Base-by-base conservation (phyloP, 164 flowering plant genomes). In the Vitis rotundifolia region DNA sequence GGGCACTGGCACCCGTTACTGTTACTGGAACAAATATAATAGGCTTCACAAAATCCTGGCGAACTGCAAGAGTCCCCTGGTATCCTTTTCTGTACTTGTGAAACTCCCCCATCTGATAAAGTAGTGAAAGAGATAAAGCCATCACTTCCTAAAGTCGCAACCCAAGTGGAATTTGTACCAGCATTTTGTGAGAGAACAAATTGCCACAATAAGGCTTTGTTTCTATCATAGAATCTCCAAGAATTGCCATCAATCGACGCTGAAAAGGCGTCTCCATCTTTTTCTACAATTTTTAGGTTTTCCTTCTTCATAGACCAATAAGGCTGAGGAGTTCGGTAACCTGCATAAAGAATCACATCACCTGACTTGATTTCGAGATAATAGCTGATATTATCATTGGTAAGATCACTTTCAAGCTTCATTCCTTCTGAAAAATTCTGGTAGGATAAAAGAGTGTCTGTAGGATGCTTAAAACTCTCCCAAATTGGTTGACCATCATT, bases 261-360 rank as follows among this genome's bases (percentile, higher is more conserved):
- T 8, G 54, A 59, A 69, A 67, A 14, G 52, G 83, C 85, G 15
- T 28, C 63, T 52, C 79, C 85, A 29, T 49, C 70, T 54, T 78
- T 75, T 63, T 89, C 81, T 37, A 85, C 72, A 47, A 66, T 84
- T 66, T 44, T 85, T 9, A 84, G 71, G 28, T 8, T 74, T 2
- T 87, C 93, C 15, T 76, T 77, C 2, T 70, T 66, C 79, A 83
- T 74, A n/a, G 90, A 79, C 91, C 93, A 89, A 70, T 87, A 87
- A 53, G 83, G 77, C 73, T 89, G 91, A 8, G 87, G 87, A 57
- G 78, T 80, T 49, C 16, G 48, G 68, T 71, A 83, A 51, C 74
- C 81, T 14, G 82, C 83, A 60, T 76, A 84, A 11, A 87, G 83
- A 59, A 81, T 52, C 82, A 83, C 59, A 61, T 86, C 86, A 0